These are phyloP conservation scores for Xylariaceae sp. DNA, from an alignment of 2,329 filamentous ascomycete species.

Conservation along the genomic window DNA sequence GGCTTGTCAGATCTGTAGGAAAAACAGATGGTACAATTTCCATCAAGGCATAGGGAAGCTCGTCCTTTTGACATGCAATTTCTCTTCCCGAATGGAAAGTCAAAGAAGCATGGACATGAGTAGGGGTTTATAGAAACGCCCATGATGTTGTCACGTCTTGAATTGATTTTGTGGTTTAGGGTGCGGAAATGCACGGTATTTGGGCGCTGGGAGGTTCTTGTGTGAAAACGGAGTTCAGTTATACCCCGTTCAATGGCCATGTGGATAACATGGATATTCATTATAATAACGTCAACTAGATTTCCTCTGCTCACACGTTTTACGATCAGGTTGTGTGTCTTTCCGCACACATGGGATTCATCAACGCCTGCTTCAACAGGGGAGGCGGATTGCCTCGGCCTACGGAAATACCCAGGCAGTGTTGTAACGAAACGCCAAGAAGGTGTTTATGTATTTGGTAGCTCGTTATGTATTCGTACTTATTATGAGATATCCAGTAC, in stretches of 20 bases:
- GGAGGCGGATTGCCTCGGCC: too few relatives aligned
- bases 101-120: neutral
- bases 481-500: neutral
- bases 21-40: neutral
- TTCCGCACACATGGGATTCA: neutral
- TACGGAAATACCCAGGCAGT: too few relatives aligned
- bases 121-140: conserved; percentile 9
- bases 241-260: conserved; percentile 16
- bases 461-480: neutral
- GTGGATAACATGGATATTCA: conserved; percentile 8
- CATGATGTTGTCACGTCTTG: neutral
- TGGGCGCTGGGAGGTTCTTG: conserved; percentile 8
- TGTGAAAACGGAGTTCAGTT: conserved; percentile 10
- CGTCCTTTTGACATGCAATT: neutral
- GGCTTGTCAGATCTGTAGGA: neutral
- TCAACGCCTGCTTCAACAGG: neutral
- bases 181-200: neutral
- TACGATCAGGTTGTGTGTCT: neutral
- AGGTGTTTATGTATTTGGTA: neutral
- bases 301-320: neutral
- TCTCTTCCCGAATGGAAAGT: neutral
- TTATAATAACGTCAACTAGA: neutral
- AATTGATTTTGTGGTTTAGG: conserved; percentile 9
- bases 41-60: neutral
- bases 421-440: too few relatives aligned